Evolutionary conservation across 2,329 filamentous ascomycete genomes (phyloP).

Genomic region (Hypoxylon sp.): DNA sequence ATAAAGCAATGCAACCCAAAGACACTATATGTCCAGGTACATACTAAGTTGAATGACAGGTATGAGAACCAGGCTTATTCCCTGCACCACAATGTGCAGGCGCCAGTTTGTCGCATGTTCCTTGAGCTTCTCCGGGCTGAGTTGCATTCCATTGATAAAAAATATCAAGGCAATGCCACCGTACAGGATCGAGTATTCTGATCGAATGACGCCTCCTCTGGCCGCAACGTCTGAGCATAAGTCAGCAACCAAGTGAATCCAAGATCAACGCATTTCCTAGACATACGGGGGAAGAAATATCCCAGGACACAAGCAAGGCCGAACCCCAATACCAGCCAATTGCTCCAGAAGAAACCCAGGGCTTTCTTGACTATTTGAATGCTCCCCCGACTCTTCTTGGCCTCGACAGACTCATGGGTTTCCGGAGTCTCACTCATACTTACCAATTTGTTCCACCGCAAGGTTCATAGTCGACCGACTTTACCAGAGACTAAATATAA

Average conservation of each 20-base stretch:
- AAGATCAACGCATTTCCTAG: not conserved
- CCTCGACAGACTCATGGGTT: constrained; percentile 3
- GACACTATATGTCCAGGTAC: constrained; percentile 28
- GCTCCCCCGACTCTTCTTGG: constrained; percentile 12
- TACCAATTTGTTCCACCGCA: constrained; percentile 2
- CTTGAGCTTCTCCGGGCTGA: constrained; percentile 70
- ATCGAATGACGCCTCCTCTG: constrained; percentile 63
- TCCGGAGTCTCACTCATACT: constrained; percentile 16
- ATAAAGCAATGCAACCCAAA: constrained; percentile 6
- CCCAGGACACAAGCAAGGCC: constrained; percentile 48
- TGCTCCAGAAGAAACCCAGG: constrained; percentile 44
- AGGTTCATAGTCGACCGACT: constrained; percentile 12
- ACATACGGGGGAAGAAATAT: constrained; percentile 59
- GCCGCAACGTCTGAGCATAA: constrained; percentile 56
- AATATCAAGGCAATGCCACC: constrained; percentile 77
- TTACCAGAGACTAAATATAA: constrained; percentile 3
- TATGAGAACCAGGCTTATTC: constrained; percentile 74
- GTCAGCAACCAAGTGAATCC: constrained; percentile 25
- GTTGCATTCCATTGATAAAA: constrained; percentile 76
- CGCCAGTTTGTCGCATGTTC: constrained; percentile 74
- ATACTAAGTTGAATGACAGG: constrained; percentile 70
- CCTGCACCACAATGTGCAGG: constrained; percentile 74
- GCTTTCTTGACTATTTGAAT: constrained; percentile 30
- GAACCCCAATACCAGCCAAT: constrained; percentile 50
- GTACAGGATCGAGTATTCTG: constrained; percentile 72